A percentile compares a stretch with the other conserved stretches of the same genome.
phyloP scores from a whole-genome alignment of 768 basidiomycete species.

The Suillus sp. region DNA sequence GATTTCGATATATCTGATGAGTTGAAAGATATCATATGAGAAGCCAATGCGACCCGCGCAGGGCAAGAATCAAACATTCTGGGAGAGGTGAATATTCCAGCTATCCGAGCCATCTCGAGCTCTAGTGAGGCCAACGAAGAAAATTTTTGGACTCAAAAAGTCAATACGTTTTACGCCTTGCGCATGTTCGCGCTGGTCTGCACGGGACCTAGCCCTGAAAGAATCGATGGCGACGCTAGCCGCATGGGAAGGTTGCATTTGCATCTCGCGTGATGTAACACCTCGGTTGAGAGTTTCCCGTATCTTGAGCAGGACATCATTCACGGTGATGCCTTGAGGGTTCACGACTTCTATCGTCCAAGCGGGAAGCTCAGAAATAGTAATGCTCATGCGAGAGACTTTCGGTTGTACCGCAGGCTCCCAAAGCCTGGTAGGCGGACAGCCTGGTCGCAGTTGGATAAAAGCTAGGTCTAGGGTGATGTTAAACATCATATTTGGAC shows the following conservation, averaged over 20 bases:
- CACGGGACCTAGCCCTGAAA: slow-evolving; percentile 29
- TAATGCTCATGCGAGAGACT: slow-evolving; percentile 21
- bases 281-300: slow-evolving; percentile 29
- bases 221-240: slow-evolving; percentile 32
- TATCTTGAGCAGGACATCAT: slow-evolving; percentile 31
- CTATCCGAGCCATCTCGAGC: slow-evolving; percentile 29
- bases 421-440: slow-evolving; percentile 19
- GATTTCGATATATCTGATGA: not conserved
- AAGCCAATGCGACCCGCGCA: not conserved
- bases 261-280: slow-evolving; percentile 28
- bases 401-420: slow-evolving; percentile 27
- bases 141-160: slow-evolving; percentile 35
- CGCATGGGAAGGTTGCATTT: slow-evolving; percentile 15
- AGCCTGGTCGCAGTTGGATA: slow-evolving; percentile 26
- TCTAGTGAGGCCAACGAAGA: slow-evolving; percentile 34
- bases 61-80: slow-evolving; percentile 18
- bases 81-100: slow-evolving; percentile 33
- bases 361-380: slow-evolving; percentile 25
- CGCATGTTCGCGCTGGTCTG: slow-evolving; percentile 38
- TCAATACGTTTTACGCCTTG: slow-evolving; percentile 45
- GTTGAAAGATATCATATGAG: not conserved
- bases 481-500: slow-evolving; percentile 26
- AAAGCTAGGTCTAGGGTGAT: slow-evolving; percentile 27
- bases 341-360: slow-evolving; percentile 36
- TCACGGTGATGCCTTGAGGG: slow-evolving; percentile 27